Conservation (phyloP, 1,139 yeast species). For the Blastobotrys ciferrii region DNA sequence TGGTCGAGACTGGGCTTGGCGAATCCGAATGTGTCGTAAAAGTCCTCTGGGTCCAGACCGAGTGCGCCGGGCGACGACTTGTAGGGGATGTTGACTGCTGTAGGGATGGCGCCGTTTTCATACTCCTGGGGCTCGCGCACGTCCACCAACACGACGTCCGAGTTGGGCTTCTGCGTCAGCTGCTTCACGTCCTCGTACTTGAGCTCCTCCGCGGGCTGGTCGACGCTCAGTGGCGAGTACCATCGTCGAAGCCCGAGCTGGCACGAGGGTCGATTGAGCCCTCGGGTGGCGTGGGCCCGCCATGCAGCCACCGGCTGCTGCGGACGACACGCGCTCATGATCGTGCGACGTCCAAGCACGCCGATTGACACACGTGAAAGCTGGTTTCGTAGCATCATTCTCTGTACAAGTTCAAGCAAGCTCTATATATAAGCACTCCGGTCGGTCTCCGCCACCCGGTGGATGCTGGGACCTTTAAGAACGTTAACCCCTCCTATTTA, state of each 20-base stretch:
- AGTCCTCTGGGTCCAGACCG: constrained; percentile 73
- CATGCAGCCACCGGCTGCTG: no score
- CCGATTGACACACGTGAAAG: no score
- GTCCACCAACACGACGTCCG: constrained; percentile 64
- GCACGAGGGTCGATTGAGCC: no score
- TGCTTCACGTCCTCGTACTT: constrained; percentile 56
- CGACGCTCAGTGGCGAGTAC: constrained; percentile 35
- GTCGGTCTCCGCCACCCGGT: no score
- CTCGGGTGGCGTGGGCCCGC: no score
- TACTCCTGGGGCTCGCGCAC: constrained; percentile 90
- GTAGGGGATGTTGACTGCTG: constrained; percentile 83
- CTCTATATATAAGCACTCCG: no score
- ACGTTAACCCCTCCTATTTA: no score
- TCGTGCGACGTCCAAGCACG: no score
- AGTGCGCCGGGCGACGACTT: constrained; percentile 94
- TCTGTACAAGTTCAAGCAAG: no score
- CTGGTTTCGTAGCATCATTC: no score
- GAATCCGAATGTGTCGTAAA: constrained; percentile 76
- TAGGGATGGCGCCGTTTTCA: constrained; percentile 69
- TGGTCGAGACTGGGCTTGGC: constrained; percentile 71
- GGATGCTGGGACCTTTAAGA: no score
- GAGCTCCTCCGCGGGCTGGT: constrained; percentile 50
- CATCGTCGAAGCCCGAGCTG: constrained; percentile 9
- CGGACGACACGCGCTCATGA: no score
- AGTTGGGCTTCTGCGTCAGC: constrained; percentile 44